A percentile compares a stretch with the other conserved stretches of the same genome.
Evolutionary conservation across 1,284 basidiomycete species (phyloP).

Genomic region (Trichosporon coremiiforme): DNA sequence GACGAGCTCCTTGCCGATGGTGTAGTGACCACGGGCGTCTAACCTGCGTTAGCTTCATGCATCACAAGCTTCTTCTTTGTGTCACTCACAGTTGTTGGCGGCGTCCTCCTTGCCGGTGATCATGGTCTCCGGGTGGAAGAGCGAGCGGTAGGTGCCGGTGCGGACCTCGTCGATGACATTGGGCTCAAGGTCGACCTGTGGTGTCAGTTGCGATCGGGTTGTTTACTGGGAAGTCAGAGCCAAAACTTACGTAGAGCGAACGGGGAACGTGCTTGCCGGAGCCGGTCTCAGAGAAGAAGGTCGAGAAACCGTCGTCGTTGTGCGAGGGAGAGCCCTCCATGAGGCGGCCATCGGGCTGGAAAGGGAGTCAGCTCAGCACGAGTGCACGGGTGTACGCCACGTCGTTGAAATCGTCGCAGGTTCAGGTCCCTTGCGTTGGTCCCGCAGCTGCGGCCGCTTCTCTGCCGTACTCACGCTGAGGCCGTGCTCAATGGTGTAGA

Average conservation of each 20-base stretch:
- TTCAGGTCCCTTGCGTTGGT: constrained; percentile 3
- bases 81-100: constrained; percentile 88
- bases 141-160: constrained; percentile 86
- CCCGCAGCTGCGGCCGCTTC: constrained; percentile 1
- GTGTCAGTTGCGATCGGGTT: too few relatives aligned
- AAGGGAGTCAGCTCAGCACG: constrained; percentile 32
- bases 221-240: too few relatives aligned
- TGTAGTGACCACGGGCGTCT: constrained; percentile 98
- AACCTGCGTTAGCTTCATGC: constrained; percentile 19
- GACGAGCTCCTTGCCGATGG: constrained; percentile 93
- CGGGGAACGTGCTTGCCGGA: constrained; percentile 96
- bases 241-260: constrained; percentile 75
- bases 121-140: constrained; percentile 99
- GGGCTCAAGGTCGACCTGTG: constrained; percentile 81
- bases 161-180: constrained; percentile 96
- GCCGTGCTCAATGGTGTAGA: constrained; percentile 98
- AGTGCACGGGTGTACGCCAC: constrained; percentile 17
- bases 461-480: constrained; percentile 70
- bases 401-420: constrained; percentile 10
- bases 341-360: constrained; percentile 87
- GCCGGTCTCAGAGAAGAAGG: constrained; percentile 66
- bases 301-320: constrained; percentile 90
- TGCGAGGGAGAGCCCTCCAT: constrained; percentile 70
- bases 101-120: constrained; percentile 99
- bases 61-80: too few relatives aligned